phyloP scores from a whole-genome alignment of 495 filamentous ascomycete genomes.

The Parathielavia appendiculata region DNA sequence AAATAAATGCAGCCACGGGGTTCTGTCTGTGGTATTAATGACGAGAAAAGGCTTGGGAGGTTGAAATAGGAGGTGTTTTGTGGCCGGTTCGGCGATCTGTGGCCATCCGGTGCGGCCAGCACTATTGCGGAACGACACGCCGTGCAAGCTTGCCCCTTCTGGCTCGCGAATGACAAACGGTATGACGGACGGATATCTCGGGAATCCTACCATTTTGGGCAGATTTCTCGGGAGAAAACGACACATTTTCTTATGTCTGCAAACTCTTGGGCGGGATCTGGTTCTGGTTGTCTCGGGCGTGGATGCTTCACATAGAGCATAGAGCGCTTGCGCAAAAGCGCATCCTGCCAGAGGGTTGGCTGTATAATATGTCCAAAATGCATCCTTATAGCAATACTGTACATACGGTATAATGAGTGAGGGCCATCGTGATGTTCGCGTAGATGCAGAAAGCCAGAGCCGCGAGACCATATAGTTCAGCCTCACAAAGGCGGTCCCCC shows the following conservation, averaged over 20 bases:
- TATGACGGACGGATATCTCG: not conserved
- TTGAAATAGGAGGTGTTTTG: constrained; percentile 2
- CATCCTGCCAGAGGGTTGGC: constrained; percentile 23
- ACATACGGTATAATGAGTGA: no score
- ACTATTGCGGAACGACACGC: not conserved
- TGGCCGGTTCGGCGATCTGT: not conserved
- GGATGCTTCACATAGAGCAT: constrained; percentile 27
- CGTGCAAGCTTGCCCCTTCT: constrained; percentile 1
- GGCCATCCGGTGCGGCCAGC: not conserved
- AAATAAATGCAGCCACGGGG: constrained; percentile 34
- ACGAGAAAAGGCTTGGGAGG: not conserved
- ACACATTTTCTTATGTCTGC: constrained; percentile 17
- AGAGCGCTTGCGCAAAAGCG: constrained; percentile 27
- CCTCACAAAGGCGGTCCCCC: no score
- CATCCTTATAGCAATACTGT: constrained; percentile 17
- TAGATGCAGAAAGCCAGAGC: no score
- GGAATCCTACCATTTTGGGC: not conserved
- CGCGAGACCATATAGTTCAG: no score
- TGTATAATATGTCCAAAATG: constrained; percentile 26
- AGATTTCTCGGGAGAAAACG: not conserved
- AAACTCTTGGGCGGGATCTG: constrained; percentile 22
- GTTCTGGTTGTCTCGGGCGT: constrained; percentile 22
- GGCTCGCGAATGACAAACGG: constrained; percentile 2
- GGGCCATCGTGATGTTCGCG: no score
- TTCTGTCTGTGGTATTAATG: not conserved